Evolutionary conservation across 106 monocot genomes (phyloP).

Genomic region (Narthecium ossifragum): DNA sequence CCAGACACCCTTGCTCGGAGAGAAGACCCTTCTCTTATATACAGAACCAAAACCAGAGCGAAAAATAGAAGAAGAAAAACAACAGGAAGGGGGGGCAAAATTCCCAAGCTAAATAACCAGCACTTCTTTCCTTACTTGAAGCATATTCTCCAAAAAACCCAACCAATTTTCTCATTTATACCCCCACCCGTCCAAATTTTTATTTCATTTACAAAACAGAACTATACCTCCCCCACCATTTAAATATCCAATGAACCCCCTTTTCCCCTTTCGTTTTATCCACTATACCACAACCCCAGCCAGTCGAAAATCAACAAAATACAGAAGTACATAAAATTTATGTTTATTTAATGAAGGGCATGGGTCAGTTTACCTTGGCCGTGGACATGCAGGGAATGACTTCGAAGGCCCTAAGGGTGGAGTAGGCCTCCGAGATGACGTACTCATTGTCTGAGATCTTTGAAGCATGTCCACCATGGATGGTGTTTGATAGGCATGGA

Average conservation of each 20-base stretch:
- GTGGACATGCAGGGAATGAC: constrained; percentile 9
- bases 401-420: neutral
- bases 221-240: constrained; percentile 4
- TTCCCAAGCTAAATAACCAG: constrained; percentile 1
- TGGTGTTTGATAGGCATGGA: constrained; percentile 20
- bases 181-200: constrained; percentile 6
- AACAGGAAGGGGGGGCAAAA: neutral
- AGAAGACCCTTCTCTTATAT: constrained; percentile 13
- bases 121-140: neutral
- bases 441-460: constrained; percentile 20
- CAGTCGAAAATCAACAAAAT: constrained; percentile 4
- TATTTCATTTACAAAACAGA: constrained; percentile 16
- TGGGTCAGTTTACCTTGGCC: constrained; percentile 1
- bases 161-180: neutral
- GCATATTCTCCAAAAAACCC: too few species aligned
- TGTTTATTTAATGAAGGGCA: neutral
- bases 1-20: neutral
- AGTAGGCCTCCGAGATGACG: neutral
- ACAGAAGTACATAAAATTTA: constrained; percentile 3
- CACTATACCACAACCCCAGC: neutral
- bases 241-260: constrained; percentile 1
- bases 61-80: neutral
- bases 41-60: constrained; percentile 9
- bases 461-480: constrained; percentile 32
- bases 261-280: neutral